phyloP scores from a whole-genome alignment of 345 rosid genomes.

The Pelargonium nanum region DNA sequence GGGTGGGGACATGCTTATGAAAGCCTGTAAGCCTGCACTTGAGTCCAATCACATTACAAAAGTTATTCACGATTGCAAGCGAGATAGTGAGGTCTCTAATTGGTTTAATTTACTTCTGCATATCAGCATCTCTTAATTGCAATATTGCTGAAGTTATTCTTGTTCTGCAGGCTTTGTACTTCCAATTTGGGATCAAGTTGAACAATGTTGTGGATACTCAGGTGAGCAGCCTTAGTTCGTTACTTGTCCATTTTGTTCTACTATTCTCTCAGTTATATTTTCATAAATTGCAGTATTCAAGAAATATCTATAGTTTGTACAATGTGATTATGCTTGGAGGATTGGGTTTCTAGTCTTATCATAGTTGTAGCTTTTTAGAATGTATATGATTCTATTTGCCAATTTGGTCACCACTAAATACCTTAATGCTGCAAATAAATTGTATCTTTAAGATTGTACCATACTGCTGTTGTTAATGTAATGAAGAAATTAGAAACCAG shows the following conservation, averaged over 20 bases:
- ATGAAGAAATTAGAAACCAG: too few species aligned
- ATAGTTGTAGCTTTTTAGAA: too few species aligned
- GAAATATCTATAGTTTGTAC: background rate
- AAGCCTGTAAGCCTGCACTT: conserved; percentile 92
- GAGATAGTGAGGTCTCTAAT: conserved; percentile 90
- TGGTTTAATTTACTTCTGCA: conserved; percentile 17
- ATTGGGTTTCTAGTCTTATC: too few species aligned
- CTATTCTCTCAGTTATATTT: background rate
- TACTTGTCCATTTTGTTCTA: background rate
- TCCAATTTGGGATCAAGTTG: conserved; percentile 84
- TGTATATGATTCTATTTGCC: too few species aligned
- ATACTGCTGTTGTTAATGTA: too few species aligned
- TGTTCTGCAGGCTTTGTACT: conserved; percentile 62
- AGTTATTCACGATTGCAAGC: conserved; percentile 98
- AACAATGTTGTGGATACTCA: conserved; percentile 85
- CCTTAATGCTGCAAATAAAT: too few species aligned
- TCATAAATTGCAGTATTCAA: too few species aligned
- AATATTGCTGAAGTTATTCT: conserved; percentile 6
- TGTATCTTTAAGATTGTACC: too few species aligned
- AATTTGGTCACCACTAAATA: too few species aligned
- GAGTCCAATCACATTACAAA: conserved; percentile 79
- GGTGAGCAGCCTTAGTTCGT: conserved; percentile 27
- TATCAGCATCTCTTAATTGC: conserved; percentile 8
- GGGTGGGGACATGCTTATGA: conserved; percentile 65
- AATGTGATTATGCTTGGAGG: too few species aligned